Base-by-base conservation (phyloP, 164 flowering plant species). In the Nelumbo lutea region DNA sequence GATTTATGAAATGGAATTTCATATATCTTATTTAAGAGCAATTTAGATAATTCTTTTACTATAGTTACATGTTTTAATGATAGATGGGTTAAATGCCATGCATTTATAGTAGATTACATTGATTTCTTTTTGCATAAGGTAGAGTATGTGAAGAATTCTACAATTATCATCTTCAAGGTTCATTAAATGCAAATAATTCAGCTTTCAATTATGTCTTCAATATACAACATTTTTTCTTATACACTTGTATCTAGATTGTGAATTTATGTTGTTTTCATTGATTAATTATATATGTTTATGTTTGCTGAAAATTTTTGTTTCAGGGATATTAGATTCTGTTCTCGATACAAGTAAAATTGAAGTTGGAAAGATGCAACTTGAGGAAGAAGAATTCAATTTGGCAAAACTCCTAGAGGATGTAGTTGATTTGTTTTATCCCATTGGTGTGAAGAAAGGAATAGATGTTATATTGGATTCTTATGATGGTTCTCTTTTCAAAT, bases 321-420 rank as follows among this genome's bases (percentile, higher is more conserved):
- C 80, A 94, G 98, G 78, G n/a, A 78, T 96, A 42, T 68, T 96
- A 76, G 90, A 86, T 68, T 80, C 90, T n/a, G 78, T 96, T 69
- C 90, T 96, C 9, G 98, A 96, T 70, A 79, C 79, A 41, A 90
- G 93, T 76, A 96, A 90, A 73, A 83, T 89, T 38, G 99, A 95
- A 74, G 90, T 90, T 1, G 97, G 96, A 0, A 92, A 85, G 72
- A 86, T 92, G 89, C 82, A 82, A n/a, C 78, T 95, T 2, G 87
- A 82, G 10, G 90, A 87, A 66, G 86, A 74, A 47, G 91, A 84
- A 47, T 90, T 90, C 70, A 77, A 88, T 72, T 13, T 90, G 57
- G 85, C 77, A 6, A 62, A 88, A 58, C 78, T 90, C 4, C 77
- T 92, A 1, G 97, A 96, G 65, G 93, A 90, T 15, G 82, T 81